Percentiles rank a stretch among this genome's conserved stretches.
These are phyloP conservation scores for Oenanthe sinensis DNA, from an alignment of 129 eudicot genomes.

Conservation along the genomic window DNA sequence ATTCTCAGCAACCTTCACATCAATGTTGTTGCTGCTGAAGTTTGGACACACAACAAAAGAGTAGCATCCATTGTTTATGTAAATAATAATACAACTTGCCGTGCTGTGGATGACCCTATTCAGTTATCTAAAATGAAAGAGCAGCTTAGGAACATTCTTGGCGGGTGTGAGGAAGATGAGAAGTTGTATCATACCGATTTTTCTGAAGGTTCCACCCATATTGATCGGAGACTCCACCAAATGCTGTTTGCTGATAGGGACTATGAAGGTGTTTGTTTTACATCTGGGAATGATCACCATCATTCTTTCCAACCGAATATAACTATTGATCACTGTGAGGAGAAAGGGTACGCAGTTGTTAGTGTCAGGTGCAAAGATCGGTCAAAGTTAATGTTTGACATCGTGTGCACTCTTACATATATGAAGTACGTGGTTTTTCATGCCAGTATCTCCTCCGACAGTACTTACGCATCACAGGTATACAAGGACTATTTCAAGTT, in stretches of 20 bases:
- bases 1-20: constrained; percentile 63
- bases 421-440: constrained; percentile 92
- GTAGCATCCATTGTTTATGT: constrained; percentile 77
- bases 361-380: constrained; percentile 73
- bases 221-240: constrained; percentile 87
- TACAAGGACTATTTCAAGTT: background rate
- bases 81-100: constrained; percentile 37
- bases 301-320: constrained; percentile 41
- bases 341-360: constrained; percentile 77
- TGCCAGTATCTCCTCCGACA: constrained; percentile 74
- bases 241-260: constrained; percentile 90
- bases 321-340: constrained; percentile 56
- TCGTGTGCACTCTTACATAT: constrained; percentile 92
- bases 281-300: constrained; percentile 27
- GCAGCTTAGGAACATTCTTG: constrained; percentile 68
- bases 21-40: constrained; percentile 74
- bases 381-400: constrained; percentile 88
- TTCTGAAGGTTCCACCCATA: constrained; percentile 64
- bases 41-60: constrained; percentile 76
- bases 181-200: constrained; percentile 47
- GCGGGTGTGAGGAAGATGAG: constrained; percentile 52
- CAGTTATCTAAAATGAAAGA: constrained; percentile 65
- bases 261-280: constrained; percentile 41
- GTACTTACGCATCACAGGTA: constrained; percentile 88
- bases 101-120: constrained; percentile 46